phyloP scores from a whole-genome alignment of 352 stramenopile genomes.

The Aphanomyces invadans region DNA sequence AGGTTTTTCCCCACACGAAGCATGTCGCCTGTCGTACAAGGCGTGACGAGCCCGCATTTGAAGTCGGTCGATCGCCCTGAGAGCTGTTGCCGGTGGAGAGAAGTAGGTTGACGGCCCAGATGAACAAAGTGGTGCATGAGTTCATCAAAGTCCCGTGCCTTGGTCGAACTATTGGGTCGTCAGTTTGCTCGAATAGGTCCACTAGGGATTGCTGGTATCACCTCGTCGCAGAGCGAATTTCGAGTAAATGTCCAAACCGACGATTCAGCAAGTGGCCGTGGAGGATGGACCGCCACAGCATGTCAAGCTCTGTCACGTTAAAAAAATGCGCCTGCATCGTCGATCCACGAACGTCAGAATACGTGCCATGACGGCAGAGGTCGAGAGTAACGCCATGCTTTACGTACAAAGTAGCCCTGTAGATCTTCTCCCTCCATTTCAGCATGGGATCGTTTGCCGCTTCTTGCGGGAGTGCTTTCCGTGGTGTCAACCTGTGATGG shows the following conservation, averaged over 20 bases:
- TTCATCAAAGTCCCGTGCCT: slow-evolving; percentile 65
- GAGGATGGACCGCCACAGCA: slow-evolving; percentile 54
- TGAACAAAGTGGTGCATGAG: slow-evolving; percentile 64
- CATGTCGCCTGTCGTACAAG: slow-evolving; percentile 48
- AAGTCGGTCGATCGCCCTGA: slow-evolving; percentile 35
- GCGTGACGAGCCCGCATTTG: slow-evolving; percentile 63
- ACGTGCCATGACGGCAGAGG: background rate
- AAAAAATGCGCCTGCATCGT: slow-evolving; percentile 45
- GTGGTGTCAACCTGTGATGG: background rate
- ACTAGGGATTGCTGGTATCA: too few species aligned
- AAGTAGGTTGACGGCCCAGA: slow-evolving; percentile 12
- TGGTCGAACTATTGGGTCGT: too few species aligned
- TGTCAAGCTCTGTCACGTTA: slow-evolving; percentile 43
- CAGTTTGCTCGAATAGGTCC: too few species aligned
- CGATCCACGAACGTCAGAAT: too few species aligned
- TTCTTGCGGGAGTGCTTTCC: background rate
- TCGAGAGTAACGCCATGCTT: background rate
- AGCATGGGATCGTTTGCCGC: background rate
- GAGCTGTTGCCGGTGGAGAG: slow-evolving; percentile 31
- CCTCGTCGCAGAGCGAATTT: slow-evolving; percentile 48
- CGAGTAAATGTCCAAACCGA: slow-evolving; percentile 50
- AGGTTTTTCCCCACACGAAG: slow-evolving; percentile 67
- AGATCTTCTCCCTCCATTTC: background rate
- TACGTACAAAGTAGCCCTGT: slow-evolving; percentile 8
- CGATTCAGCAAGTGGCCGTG: slow-evolving; percentile 53